Percentiles rank a stretch among this genome's conserved stretches.
These are phyloP conservation scores for Colletotrichum lindemuthianum DNA, from an alignment of 2,329 filamentous ascomycete species.

Conservation along the genomic window DNA sequence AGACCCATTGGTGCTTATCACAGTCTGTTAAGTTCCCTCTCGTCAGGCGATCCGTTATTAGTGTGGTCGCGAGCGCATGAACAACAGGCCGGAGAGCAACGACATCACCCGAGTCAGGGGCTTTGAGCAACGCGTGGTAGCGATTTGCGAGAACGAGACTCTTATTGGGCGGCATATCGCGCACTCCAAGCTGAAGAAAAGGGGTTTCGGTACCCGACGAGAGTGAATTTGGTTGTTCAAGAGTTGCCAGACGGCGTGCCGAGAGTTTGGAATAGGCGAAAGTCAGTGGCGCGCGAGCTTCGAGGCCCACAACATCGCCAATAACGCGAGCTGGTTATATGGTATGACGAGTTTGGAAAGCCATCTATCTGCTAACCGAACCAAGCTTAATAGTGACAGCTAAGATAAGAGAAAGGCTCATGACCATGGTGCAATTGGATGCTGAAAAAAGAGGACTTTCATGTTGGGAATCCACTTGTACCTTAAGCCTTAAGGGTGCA, in stretches of 20 bases:
- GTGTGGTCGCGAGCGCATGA: conserved; percentile 22
- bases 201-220: neutral
- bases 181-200: neutral
- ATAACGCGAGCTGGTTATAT: neutral
- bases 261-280: conserved; percentile 15
- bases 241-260: conserved; percentile 6
- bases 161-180: conserved; percentile 3
- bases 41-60: conserved; percentile 10
- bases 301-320: conserved; percentile 11
- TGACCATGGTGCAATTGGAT: conserved; percentile 7
- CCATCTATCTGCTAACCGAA: conserved; percentile 26
- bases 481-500: too few relatives aligned
- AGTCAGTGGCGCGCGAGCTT: neutral
- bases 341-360: neutral
- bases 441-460: conserved; percentile 17
- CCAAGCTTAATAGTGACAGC: conserved; percentile 5
- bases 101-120: conserved; percentile 27
- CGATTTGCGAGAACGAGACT: neutral
- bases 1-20: conserved; percentile 13
- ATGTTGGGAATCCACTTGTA: conserved; percentile 14
- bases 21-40: conserved; percentile 23
- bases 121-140: neutral
- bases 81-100: conserved; percentile 14
- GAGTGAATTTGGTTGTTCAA: neutral
- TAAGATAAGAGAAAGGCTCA: conserved; percentile 8